phyloP scores from a whole-genome alignment of 306 rosid species.

The Glycine tomentella region DNA sequence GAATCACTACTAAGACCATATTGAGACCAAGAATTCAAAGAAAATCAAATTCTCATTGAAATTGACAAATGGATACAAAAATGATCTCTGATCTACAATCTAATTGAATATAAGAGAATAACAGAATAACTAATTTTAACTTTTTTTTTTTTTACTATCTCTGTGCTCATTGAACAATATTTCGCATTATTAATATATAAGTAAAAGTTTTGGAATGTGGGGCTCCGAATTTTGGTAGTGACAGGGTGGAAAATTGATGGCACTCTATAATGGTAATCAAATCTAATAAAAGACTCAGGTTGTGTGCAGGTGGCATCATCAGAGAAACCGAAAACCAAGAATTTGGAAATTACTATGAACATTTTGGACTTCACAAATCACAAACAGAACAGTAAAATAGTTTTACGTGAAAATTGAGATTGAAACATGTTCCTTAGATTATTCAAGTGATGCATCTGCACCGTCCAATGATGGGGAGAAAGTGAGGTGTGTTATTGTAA shows the following conservation, averaged over 20 bases:
- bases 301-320: slow-evolving; percentile 34
- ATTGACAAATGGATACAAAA: too few species aligned
- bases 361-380: slow-evolving; percentile 7
- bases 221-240: background rate
- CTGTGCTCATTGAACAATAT: background rate
- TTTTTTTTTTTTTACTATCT: too few species aligned
- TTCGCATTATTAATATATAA: background rate
- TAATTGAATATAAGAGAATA: too few species aligned
- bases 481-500: slow-evolving; percentile 5
- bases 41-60: too few species aligned
- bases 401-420: background rate
- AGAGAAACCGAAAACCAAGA: background rate
- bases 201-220: background rate
- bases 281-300: slow-evolving; percentile 40
- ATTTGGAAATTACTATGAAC: background rate
- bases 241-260: slow-evolving; percentile 45
- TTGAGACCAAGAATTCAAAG: too few species aligned
- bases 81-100: too few species aligned
- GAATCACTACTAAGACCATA: too few species aligned
- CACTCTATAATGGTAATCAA: slow-evolving; percentile 37
- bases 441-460: background rate
- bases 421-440: background rate
- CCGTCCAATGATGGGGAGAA: background rate
- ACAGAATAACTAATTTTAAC: too few species aligned
- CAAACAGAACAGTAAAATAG: background rate